Evolutionary conservation across 208 protist genomes (phyloP), one percentile per base, ranked within the genome.

Genomic region (Naegleria gruberi): DNA sequence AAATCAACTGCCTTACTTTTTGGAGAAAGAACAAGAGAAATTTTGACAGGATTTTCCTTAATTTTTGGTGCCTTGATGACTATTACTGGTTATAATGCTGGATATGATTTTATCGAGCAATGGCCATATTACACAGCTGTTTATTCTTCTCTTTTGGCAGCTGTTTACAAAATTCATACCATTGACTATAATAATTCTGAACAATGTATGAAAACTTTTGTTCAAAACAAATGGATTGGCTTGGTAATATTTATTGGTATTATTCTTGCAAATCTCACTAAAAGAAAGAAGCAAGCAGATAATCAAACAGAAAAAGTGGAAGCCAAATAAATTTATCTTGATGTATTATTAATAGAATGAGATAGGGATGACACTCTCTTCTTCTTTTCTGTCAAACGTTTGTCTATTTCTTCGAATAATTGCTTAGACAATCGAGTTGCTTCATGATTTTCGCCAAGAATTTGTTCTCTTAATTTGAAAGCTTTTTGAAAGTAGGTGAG

Each of bases 1-100:
- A 95, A 96, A 83, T 97, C 96, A 12, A 95, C 95, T 0, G 96
- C 96, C 47, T 87, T 97, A 1, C 77, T 87, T 43, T 95, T 97
- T 82, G 94, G 92, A 2, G 93, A 94, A 17, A 4, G n/a, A n/a
- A 55, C 30, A n/a, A 51, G 43, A 55, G n/a, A 34, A 34, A 40
- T 55, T 34, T 87, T 87, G 43, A 87, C 43, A n/a, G 43, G 17
- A 55, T 87, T 87, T 87, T 26, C 82, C 34, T 6, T n/a, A 17
- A 0, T 87, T n/a, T 87, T 87, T 55, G 43, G 41, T 12, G 41
- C 45, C 2, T 86, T 42, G 1, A 47, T 44, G 41, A n/a, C 34
- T 43, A 10, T 86, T 47, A 12, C 42, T 26, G 82, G 82, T 42
- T 15, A 43, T 17, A 82, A 82, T 82, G 74, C 74, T 82, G 30